Base-by-base conservation (phyloP, 2,329 filamentous ascomycete genomes). In the Fusarium xyrophilum region DNA sequence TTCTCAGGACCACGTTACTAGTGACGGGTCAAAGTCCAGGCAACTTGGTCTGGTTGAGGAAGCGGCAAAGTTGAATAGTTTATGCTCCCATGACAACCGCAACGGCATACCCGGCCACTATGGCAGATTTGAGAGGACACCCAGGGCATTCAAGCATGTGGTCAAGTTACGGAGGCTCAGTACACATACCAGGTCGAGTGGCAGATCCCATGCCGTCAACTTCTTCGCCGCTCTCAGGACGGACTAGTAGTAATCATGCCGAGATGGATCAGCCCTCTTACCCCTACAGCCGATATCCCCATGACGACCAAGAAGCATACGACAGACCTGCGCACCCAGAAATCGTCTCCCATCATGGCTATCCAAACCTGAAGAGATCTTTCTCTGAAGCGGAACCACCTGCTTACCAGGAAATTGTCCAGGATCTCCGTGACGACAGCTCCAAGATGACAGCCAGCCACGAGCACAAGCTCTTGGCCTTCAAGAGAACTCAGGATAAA, bases 101-200 rank as follows among this genome's bases (percentile, higher is more conserved):
- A 76, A 80, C 85, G 78, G 85, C 85, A 71, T 86, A 88, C 78
- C 84, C 85, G 81, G 83, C 84, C 76, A 86, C 82, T 77, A 88
- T 88, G 86, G 85, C 86, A 84, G 86, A 88, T 77, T 77, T 88
- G 81, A 87, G 87, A 83, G 80, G 82, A 76, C 86, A 88, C 79
- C 80, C 85, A 75, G 79, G 83, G 76, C 86, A 87, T 78, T 81
- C 83, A 73, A 83, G 81, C 77, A 78, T 88, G 72, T 88, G 86
- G 86, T 81, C 85, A 72, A 85, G 82, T 79, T 88, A 88, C 78
- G 82, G 82, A 68, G 81, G 80, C 65, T 82, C 84, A 60, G 82
- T 87, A 66, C 85, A 85, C 70, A 80, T 88, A 76, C 78, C 84
- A 56, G 80, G 79, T 68, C 83, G 85, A 67, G 84, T 83, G 68